Conservation (phyloP, 2,329 filamentous ascomycete genomes). For the Cladosporium sp. region DNA sequence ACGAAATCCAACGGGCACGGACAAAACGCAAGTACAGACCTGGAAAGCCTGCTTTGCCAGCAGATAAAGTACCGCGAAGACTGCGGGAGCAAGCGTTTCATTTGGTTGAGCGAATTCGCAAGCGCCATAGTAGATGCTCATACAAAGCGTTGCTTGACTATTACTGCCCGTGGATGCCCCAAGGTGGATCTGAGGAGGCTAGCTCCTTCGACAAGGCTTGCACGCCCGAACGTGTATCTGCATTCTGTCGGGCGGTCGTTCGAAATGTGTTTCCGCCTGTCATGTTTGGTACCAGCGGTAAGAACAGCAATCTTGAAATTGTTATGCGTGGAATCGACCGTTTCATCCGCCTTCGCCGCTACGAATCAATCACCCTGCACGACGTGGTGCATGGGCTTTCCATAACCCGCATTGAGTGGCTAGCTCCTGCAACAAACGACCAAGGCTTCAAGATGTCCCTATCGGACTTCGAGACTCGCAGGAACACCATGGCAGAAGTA, state of each 20-base stretch:
- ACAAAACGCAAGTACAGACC: neutral
- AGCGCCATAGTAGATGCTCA: constrained; percentile 67
- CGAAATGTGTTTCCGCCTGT: constrained; percentile 65
- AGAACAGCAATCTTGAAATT: constrained; percentile 54
- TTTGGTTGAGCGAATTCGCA: constrained; percentile 64
- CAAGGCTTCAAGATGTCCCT: constrained; percentile 55
- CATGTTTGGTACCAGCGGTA: constrained; percentile 64
- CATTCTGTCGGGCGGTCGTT: constrained; percentile 77
- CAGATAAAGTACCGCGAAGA: constrained; percentile 32
- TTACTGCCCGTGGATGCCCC: constrained; percentile 61
- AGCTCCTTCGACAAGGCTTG: constrained; percentile 63
- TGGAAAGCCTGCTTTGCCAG: neutral
- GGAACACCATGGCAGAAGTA: constrained; percentile 76
- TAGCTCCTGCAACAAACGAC: constrained; percentile 51
- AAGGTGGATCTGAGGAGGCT: neutral
- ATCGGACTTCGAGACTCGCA: constrained; percentile 69
- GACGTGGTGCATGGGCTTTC: constrained; percentile 71
- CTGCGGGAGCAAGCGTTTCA: constrained; percentile 58
- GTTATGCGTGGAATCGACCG: constrained; percentile 67
- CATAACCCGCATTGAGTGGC: constrained; percentile 53
- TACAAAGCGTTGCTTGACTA: constrained; percentile 74
- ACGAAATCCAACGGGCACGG: constrained; percentile 57
- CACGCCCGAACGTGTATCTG: constrained; percentile 64
- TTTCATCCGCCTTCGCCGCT: constrained; percentile 73
- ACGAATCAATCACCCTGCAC: constrained; percentile 75